These are phyloP conservation scores for Rugosomyces carneus DNA, from an alignment of 1,284 basidiomycete species.

Conservation along the genomic window DNA sequence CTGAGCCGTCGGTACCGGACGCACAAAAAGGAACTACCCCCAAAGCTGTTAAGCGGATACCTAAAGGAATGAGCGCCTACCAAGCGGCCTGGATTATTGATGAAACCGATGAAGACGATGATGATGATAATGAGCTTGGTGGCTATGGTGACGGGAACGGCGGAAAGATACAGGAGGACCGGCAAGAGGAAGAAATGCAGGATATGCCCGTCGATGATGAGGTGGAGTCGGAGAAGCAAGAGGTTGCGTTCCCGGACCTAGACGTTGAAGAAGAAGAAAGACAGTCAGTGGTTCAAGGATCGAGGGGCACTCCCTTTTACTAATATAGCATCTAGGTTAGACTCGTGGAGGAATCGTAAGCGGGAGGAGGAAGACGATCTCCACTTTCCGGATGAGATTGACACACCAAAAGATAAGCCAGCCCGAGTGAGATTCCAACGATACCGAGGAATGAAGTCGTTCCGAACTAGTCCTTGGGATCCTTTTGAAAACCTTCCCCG, in stretches of 20 bases:
- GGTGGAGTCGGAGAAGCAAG: conserved; percentile 60
- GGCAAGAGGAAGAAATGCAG: conserved; percentile 62
- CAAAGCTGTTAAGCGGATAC: conserved; percentile 70
- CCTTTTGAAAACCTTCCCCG: conserved; percentile 93
- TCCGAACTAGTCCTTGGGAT: conserved; percentile 97
- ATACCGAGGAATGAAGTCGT: conserved; percentile 87
- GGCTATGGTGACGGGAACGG: conserved; percentile 6
- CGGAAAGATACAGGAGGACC: conserved; percentile 12
- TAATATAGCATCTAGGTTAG: conserved; percentile 41
- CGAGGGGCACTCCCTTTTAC: background rate
- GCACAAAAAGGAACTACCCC: conserved; percentile 64
- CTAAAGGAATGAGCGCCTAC: conserved; percentile 89
- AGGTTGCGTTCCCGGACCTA: conserved; percentile 66
- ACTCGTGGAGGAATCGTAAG: conserved; percentile 60
- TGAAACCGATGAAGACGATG: conserved; percentile 65
- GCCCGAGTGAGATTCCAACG: conserved; percentile 88
- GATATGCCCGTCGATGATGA: conserved; percentile 50
- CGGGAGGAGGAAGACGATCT: conserved; percentile 75
- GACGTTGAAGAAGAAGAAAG: conserved; percentile 79
- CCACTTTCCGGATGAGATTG: conserved; percentile 95
- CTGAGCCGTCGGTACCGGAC: conserved; percentile 49
- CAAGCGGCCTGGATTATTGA: conserved; percentile 93
- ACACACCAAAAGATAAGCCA: conserved; percentile 86
- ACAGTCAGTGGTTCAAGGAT: conserved; percentile 53
- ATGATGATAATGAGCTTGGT: conserved; percentile 17